Base-by-base conservation (phyloP, 805 yeast genomes). In the Saturnispora kantuleensis region DNA sequence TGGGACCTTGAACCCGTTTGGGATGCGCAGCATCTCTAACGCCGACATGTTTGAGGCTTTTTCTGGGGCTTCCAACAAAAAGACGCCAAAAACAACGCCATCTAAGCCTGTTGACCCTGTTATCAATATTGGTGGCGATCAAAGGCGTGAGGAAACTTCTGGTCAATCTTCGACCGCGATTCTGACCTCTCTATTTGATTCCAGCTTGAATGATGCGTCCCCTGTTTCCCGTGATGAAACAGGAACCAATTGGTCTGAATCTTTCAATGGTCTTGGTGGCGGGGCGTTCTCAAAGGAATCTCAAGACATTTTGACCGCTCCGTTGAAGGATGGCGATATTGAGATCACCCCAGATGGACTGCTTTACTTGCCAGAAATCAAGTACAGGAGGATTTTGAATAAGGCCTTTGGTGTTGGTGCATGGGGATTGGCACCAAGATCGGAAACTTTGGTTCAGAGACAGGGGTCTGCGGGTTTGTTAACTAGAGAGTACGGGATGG, bases 331-430 rank as follows among this genome's bases (percentile, higher is more conserved):
- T 5, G 71, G 72, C 26, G 97, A 90, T 53, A 79, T 93, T 42
- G 98, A 93, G 60, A 83, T 93, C 52, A 93, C 90, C 49, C 97
- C 97, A 1, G 98, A 93, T 61, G 97, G 97, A 12, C 67, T 93
- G 41, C 63, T 93, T 7, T 93, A 86, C 56, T 67, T 93, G 38
- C 98, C 98, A 0, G 98, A 93, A 61, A 93, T 93, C 65, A 90
- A 90, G 60, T 93, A 93, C 60, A 76, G 98, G 52, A 74, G 98
- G 38, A 81, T 89, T 17, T 65, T 93, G 52, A 90, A 90, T 64
- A 71, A 72, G 33, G 94, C 97, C 0, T 90, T 93, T 68, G 98
- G 98, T 3, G 96, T 98, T 6, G 98, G 98, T 26, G 97, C 95
- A 2, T 93, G 98, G 98, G 97, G 97, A 1, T 68, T 93, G 45